phyloP scores from a whole-genome alignment of 1,284 basidiomycete species.

The Amylostereum areolatum region DNA sequence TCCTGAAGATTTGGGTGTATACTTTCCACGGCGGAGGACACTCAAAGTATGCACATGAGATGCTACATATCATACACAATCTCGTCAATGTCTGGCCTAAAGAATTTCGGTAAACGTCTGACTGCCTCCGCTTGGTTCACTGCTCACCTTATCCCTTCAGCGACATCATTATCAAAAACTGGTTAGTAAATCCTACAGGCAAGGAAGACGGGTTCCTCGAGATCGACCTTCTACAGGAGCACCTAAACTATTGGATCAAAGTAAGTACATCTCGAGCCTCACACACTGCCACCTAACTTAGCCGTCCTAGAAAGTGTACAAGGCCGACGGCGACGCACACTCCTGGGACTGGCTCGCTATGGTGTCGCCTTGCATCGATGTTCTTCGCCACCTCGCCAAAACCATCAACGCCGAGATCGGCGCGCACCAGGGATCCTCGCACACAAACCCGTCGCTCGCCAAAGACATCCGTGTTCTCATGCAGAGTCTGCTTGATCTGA shows the following conservation, averaged over 20 bases:
- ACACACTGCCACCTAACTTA: not conserved
- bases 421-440: constrained; percentile 22
- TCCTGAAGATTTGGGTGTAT: constrained; percentile 27
- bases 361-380: constrained; percentile 29
- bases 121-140: no score
- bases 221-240: constrained; percentile 36
- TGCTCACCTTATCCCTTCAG: constrained; percentile 10
- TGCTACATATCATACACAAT: constrained; percentile 33
- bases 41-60: constrained; percentile 34
- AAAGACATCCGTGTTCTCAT: constrained; percentile 17
- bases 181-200: constrained; percentile 32
- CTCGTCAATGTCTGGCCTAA: constrained; percentile 29
- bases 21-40: constrained; percentile 27
- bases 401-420: constrained; percentile 25
- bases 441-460: constrained; percentile 20
- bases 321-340: constrained; percentile 26
- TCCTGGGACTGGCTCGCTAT: constrained; percentile 35
- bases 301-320: not conserved
- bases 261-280: constrained; percentile 7
- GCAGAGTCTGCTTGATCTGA: not conserved
- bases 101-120: constrained; percentile 12
- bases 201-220: constrained; percentile 23
- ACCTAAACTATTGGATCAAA: constrained; percentile 34
- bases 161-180: constrained; percentile 29
- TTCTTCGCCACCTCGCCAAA: constrained; percentile 14